Conservation (phyloP, 768 basidiomycete genomes). For the Podaxis sp. region DNA sequence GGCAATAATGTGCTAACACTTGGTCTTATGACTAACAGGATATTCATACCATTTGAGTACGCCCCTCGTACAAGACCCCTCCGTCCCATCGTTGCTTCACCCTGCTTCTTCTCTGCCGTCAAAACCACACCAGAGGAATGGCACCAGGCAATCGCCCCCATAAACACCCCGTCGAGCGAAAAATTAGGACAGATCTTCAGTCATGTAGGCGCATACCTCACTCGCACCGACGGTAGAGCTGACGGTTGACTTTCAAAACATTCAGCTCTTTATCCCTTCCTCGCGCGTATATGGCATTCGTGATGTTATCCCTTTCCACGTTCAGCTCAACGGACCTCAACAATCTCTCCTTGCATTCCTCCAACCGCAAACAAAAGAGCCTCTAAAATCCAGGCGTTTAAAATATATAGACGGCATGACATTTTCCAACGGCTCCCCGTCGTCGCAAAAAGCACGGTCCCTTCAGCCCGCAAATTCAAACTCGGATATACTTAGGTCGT, state of each 20-base stretch:
- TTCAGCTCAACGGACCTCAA: conserved; percentile 50
- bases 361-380: conserved; percentile 16
- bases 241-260: background rate
- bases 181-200: conserved; percentile 37
- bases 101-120: conserved; percentile 51
- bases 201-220: conserved; percentile 37
- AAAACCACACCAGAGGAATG: conserved; percentile 67
- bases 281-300: conserved; percentile 47
- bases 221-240: background rate
- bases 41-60: conserved; percentile 48
- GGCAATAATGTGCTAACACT: background rate
- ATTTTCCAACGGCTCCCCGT: background rate
- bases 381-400: conserved; percentile 10
- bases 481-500: background rate
- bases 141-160: conserved; percentile 41
- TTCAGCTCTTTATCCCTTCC: conserved; percentile 57
- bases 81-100: conserved; percentile 43
- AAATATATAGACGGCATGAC: background rate
- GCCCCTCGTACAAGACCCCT: conserved; percentile 50
- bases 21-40: conserved; percentile 24
- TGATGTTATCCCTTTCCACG: conserved; percentile 60
- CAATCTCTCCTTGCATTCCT: conserved; percentile 45
- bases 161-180: conserved; percentile 33
- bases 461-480: background rate
- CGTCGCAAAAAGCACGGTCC: background rate